A percentile compares a stretch with the other conserved stretches of the same genome.
These are phyloP conservation scores for Amphicarpaea edgeworthii DNA, from an alignment of 306 rosid genomes.

Conservation along the genomic window DNA sequence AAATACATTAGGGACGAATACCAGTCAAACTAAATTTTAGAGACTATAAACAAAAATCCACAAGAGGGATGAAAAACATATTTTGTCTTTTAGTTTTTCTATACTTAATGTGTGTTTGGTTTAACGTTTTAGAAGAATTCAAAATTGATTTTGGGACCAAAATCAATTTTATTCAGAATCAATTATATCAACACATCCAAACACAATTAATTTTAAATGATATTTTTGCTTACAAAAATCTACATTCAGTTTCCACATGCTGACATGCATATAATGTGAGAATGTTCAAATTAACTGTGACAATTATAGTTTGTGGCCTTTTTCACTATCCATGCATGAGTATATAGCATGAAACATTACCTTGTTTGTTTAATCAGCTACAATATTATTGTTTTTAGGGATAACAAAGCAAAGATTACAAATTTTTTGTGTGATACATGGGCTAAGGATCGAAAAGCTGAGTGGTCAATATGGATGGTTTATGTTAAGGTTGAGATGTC, in stretches of 20 bases:
- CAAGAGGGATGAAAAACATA: too few relatives aligned
- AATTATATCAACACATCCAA: too few relatives aligned
- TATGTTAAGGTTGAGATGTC: conserved; percentile 96
- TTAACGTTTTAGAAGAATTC: too few relatives aligned
- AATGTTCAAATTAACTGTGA: background rate
- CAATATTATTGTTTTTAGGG: conserved; percentile 60
- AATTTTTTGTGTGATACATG: conserved; percentile 70
- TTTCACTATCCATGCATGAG: conserved; percentile 9
- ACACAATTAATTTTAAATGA: conserved; percentile 26
- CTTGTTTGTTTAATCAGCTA: conserved; percentile 40
- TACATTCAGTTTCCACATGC: background rate
- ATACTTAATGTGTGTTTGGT: too few relatives aligned
- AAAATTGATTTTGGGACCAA: too few relatives aligned
- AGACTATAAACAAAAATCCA: too few relatives aligned
- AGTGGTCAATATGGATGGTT: conserved; percentile 99
- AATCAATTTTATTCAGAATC: too few relatives aligned
- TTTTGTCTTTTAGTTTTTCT: too few relatives aligned
- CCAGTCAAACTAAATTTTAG: too few relatives aligned
- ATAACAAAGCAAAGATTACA: conserved; percentile 70
- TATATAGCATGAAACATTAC: conserved; percentile 19
- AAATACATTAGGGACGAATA: too few relatives aligned
- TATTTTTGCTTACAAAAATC: conserved; percentile 8
- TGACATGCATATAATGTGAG: too few relatives aligned
- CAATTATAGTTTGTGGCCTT: background rate
- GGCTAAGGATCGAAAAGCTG: conserved; percentile 84